phyloP scores from a whole-genome alignment of 164 flowering plant species.

The Chloranthus sessilifolius region DNA sequence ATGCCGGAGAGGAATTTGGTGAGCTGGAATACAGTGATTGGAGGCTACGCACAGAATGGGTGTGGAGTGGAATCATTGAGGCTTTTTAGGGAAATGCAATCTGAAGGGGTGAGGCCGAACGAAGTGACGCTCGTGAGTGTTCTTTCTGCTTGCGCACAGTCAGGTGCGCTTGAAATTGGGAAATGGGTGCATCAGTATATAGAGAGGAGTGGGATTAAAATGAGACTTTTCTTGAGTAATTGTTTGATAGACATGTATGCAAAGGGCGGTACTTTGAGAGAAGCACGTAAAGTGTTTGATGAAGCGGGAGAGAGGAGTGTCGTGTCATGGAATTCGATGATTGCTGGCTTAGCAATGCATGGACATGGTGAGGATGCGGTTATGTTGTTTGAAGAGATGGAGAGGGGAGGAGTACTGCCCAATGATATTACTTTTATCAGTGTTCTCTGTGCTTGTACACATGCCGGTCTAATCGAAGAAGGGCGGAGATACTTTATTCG shows the following conservation, averaged over 20 bases:
- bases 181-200: constrained; percentile 21
- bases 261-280: constrained; percentile 19
- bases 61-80: constrained; percentile 10
- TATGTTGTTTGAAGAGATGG: constrained; percentile 19
- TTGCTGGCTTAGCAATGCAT: constrained; percentile 25
- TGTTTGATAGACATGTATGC: constrained; percentile 27
- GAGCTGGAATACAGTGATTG: constrained; percentile 19
- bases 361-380: constrained; percentile 23
- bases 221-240: constrained; percentile 19
- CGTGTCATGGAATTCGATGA: constrained; percentile 32
- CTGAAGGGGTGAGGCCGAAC: constrained; percentile 11
- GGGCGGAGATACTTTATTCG: constrained; percentile 20
- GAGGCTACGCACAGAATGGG: constrained; percentile 18
- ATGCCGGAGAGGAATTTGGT: constrained; percentile 20
- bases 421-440: constrained; percentile 26
- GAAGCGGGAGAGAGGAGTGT: constrained; percentile 21
- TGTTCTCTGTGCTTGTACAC: constrained; percentile 28
- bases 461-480: constrained; percentile 24
- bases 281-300: constrained; percentile 27
- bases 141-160: constrained; percentile 18
- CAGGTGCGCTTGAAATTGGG: constrained; percentile 18
- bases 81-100: constrained; percentile 23
- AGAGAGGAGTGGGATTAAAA: constrained; percentile 10
- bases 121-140: constrained; percentile 18
- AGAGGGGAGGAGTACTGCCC: constrained; percentile 15